Evolutionary conservation across 192 early-diverging fungal species (phyloP).

Genomic region (Entomortierella beljakovae): DNA sequence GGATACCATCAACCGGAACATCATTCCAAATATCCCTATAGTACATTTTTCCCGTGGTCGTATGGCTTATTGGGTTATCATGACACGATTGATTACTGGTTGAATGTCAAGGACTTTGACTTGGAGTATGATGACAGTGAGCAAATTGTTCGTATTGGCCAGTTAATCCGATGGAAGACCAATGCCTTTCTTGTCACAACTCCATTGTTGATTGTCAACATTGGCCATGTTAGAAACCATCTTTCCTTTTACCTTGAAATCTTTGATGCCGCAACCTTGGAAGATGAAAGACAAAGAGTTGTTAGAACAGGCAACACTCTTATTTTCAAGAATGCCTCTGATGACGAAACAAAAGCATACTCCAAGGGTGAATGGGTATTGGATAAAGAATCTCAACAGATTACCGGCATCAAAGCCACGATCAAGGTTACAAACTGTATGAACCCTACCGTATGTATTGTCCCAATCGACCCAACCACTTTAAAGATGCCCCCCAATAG

Average conservation of each 20-base stretch:
- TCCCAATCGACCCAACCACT: constrained; percentile 40
- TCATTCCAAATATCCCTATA: constrained; percentile 55
- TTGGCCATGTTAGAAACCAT: constrained; percentile 44
- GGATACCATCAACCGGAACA: constrained; percentile 34
- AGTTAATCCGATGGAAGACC: constrained; percentile 52
- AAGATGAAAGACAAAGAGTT: constrained; percentile 11
- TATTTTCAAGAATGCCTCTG: constrained; percentile 24
- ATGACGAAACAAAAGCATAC: constrained; percentile 18
- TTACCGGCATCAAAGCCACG: constrained; percentile 48
- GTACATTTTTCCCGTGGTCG: constrained; percentile 34
- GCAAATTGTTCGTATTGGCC: constrained; percentile 45
- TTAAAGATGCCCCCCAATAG: constrained; percentile 24
- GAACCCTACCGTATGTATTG: constrained; percentile 11
- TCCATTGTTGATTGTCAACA: constrained; percentile 51
- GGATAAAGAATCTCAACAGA: constrained; percentile 23
- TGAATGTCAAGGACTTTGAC: constrained; percentile 28
- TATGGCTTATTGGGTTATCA: constrained; percentile 40
- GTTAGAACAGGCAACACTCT: constrained; percentile 5
- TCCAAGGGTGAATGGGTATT: constrained; percentile 58
- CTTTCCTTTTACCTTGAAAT: constrained; percentile 43
- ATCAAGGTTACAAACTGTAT: constrained; percentile 45
- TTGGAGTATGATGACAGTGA: constrained; percentile 15
- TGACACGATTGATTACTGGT: constrained; percentile 53
- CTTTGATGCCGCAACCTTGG: constrained; percentile 25
- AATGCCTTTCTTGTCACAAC: constrained; percentile 24